These are phyloP conservation scores for Zizania palustris DNA, from an alignment of 202 grass and related monocot genomes.

Conservation along the genomic window DNA sequence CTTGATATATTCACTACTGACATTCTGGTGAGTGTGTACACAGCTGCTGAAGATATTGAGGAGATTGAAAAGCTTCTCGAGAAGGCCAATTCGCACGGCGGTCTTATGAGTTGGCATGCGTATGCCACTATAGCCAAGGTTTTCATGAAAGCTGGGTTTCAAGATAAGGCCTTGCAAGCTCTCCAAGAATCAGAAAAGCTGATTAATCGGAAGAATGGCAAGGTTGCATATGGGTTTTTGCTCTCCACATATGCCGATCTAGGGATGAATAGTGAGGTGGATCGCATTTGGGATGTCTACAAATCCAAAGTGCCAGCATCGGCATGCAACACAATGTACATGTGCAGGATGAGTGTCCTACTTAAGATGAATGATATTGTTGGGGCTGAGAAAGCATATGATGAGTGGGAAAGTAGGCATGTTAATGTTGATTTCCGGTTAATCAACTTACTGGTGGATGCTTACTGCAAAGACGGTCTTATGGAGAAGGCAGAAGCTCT, in stretches of 20 bases:
- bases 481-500: slow-evolving; percentile 70
- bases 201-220: slow-evolving; percentile 38
- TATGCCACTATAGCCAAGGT: slow-evolving; percentile 48
- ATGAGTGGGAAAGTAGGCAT: slow-evolving; percentile 62
- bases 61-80: slow-evolving; percentile 59
- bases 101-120: slow-evolving; percentile 67
- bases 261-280: slow-evolving; percentile 50
- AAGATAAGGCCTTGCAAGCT: slow-evolving; percentile 46
- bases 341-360: slow-evolving; percentile 56
- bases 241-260: slow-evolving; percentile 52
- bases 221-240: slow-evolving; percentile 59
- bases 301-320: slow-evolving; percentile 56
- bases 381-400: slow-evolving; percentile 59
- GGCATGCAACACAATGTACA: slow-evolving; percentile 62
- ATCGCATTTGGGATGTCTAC: slow-evolving; percentile 63
- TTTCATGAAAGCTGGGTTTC: slow-evolving; percentile 54
- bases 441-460: slow-evolving; percentile 60
- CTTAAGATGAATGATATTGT: slow-evolving; percentile 61
- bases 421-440: slow-evolving; percentile 51
- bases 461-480: slow-evolving; percentile 57
- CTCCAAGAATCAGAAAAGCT: slow-evolving; percentile 62
- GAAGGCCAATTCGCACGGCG: slow-evolving; percentile 48
- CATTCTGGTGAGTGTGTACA: slow-evolving; percentile 40
- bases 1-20: slow-evolving; percentile 61
- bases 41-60: slow-evolving; percentile 48